phyloP scores from a whole-genome alignment of 352 stramenopile species.

The Phytophthora meadii region DNA sequence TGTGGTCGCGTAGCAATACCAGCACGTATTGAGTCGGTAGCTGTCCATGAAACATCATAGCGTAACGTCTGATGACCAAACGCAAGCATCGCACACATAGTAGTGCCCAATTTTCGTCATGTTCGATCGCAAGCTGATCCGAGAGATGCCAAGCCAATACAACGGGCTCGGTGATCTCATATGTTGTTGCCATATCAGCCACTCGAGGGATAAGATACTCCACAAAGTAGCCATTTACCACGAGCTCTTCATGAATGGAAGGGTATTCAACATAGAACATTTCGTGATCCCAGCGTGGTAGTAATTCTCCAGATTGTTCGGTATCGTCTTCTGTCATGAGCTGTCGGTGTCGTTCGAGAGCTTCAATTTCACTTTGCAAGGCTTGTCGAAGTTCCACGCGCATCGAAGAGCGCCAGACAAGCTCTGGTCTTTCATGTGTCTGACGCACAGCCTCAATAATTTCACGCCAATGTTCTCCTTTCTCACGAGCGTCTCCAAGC shows the following conservation, averaged over 20 bases:
- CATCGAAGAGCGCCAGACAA: slow-evolving; percentile 82
- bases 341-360: slow-evolving; percentile 38
- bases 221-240: slow-evolving; percentile 87
- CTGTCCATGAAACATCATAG: slow-evolving; percentile 83
- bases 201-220: slow-evolving; percentile 77
- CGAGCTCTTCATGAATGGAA: slow-evolving; percentile 75
- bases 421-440: slow-evolving; percentile 69
- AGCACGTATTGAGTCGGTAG: slow-evolving; percentile 63
- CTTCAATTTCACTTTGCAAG: slow-evolving; percentile 62
- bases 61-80: slow-evolving; percentile 75
- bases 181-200: slow-evolving; percentile 64
- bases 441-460: slow-evolving; percentile 65
- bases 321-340: slow-evolving; percentile 15
- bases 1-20: slow-evolving; percentile 55
- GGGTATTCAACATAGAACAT: slow-evolving; percentile 83
- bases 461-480: slow-evolving; percentile 80
- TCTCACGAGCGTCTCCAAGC: slow-evolving; percentile 64
- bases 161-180: slow-evolving; percentile 76
- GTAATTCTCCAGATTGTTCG: slow-evolving; percentile 25
- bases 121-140: slow-evolving; percentile 70
- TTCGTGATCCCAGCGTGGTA: slow-evolving; percentile 75
- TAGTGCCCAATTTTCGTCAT: slow-evolving; percentile 63
- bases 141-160: slow-evolving; percentile 85
- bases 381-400: slow-evolving; percentile 62
- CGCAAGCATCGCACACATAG: slow-evolving; percentile 74